Base-by-base conservation (phyloP, 2,329 filamentous ascomycete genomes). In the Penicillium concentricum region DNA sequence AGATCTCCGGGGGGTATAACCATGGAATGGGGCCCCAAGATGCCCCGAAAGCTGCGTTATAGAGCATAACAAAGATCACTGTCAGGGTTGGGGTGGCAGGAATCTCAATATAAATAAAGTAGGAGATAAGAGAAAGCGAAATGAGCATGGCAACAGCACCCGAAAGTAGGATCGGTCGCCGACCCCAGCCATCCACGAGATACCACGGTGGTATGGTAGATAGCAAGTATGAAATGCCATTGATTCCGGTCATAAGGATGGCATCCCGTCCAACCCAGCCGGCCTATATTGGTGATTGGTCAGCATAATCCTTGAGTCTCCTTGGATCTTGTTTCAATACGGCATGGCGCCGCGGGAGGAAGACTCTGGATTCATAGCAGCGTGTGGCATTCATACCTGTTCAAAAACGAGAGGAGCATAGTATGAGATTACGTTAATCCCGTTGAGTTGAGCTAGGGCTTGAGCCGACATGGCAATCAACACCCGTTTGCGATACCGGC, bases 391-490 rank as follows among this genome's bases (percentile, higher is more conserved):
- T 37, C 54, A 26, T 54, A 54, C 51, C 58, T 92, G 92, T 76
- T 97, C 92, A 69, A 99, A 97, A 16, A 97, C 93, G 54, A 95
- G 86, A 0, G 94, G 94, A 1, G 94, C 94, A 72, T 99, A 99
- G 81, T 97, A 99, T 1, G 93, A 97, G 62, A 99, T 99, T 72
- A 99, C 94, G 76, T 99, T 99, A 79, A 99, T 99, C 63, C 94
- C 94, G 78, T 97, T 97, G 52, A 99, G 85, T 76, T 99, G 94
- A 28, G 94, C 94, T 63, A 99, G 85, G 6, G 88, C 92, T 76
- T 97, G 94, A 4, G 94, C 94, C 34, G 93, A 97, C 94, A 97
- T 97, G 76, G 94, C 94, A 72, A 97, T 97, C 70, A 97, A 91
- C 63, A 97, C 93, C 51, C 94, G 91, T 68, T 89, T 94, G 71